Conservation (phyloP, 2,329 filamentous ascomycete genomes). For the Cladophialophora carrionii region DNA sequence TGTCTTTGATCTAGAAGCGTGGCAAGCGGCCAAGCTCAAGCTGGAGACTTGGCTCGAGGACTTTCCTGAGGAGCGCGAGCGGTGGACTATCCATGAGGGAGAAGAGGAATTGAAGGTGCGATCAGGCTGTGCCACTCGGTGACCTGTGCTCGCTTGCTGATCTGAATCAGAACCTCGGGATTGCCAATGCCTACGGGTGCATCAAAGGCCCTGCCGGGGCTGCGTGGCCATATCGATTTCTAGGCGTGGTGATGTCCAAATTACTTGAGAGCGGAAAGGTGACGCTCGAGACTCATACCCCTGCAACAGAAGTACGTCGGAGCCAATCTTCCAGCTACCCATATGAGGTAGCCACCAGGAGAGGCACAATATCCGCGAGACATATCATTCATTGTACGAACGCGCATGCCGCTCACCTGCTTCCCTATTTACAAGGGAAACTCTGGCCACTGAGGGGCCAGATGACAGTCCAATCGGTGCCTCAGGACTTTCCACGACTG, state of each 20-base stretch:
- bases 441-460: slow-evolving; percentile 48
- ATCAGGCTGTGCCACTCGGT: slow-evolving; percentile 10
- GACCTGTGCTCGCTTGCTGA: slow-evolving; percentile 2
- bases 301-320: slow-evolving; percentile 25
- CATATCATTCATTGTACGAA: slow-evolving; percentile 52
- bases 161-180: slow-evolving; percentile 30
- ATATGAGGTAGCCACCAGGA: slow-evolving; percentile 44
- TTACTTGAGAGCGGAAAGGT: slow-evolving; percentile 30
- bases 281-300: slow-evolving; percentile 38
- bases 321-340: slow-evolving; percentile 31
- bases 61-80: slow-evolving; percentile 30
- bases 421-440: slow-evolving; percentile 46
- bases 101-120: slow-evolving; percentile 34
- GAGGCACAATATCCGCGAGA: slow-evolving; percentile 44
- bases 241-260: slow-evolving; percentile 39
- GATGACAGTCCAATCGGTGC: slow-evolving; percentile 50
- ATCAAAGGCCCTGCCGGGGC: slow-evolving; percentile 42
- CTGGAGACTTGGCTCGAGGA: slow-evolving; percentile 29
- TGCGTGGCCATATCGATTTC: slow-evolving; percentile 46
- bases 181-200: slow-evolving; percentile 26
- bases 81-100: slow-evolving; percentile 27
- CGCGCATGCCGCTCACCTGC: slow-evolving; percentile 48
- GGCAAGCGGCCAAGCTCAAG: slow-evolving; percentile 30
- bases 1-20: slow-evolving; percentile 26
- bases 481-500: slow-evolving; percentile 36